A percentile compares a stretch with the other conserved stretches of the same genome.
Conservation (phyloP, 768 basidiomycete species). For the Suillus cothurnatus region DNA sequence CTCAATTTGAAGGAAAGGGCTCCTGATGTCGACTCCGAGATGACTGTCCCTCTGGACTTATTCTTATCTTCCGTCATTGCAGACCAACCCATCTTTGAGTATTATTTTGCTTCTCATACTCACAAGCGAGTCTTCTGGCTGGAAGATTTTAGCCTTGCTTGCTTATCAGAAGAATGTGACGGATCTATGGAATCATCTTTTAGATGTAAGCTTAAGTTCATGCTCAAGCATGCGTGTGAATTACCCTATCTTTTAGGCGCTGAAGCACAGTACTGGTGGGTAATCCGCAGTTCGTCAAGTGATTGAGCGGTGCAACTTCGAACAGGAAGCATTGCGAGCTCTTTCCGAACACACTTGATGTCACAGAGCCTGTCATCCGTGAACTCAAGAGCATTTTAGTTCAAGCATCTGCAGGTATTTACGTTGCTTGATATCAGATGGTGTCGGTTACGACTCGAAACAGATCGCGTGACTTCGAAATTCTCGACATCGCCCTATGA, state of each 20-base stretch:
- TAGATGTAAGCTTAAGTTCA: constrained; percentile 25
- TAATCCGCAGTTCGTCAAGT: no score
- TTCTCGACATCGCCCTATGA: constrained; percentile 35
- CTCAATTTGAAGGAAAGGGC: background rate
- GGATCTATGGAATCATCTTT: constrained; percentile 12
- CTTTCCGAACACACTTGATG: constrained; percentile 26
- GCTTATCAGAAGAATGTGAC: constrained; percentile 24
- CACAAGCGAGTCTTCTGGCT: constrained; percentile 34
- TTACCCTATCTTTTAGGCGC: constrained; percentile 20
- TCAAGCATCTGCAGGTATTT: constrained; percentile 33
- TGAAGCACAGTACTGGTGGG: constrained; percentile 34
- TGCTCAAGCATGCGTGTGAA: constrained; percentile 4
- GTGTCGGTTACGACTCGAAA: background rate
- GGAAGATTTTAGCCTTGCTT: constrained; percentile 23
- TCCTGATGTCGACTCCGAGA: constrained; percentile 13
- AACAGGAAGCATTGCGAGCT: constrained; percentile 34
- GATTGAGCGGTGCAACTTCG: background rate
- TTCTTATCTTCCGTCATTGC: background rate
- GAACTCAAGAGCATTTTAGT: constrained; percentile 26
- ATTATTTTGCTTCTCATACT: constrained; percentile 31
- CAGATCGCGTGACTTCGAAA: constrained; percentile 33
- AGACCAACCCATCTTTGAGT: constrained; percentile 5
- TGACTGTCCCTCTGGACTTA: constrained; percentile 22
- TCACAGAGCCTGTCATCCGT: constrained; percentile 21
- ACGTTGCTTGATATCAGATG: background rate